Conservation (phyloP, 2,329 filamentous ascomycete species). For the Drechmeria coniospora region DNA sequence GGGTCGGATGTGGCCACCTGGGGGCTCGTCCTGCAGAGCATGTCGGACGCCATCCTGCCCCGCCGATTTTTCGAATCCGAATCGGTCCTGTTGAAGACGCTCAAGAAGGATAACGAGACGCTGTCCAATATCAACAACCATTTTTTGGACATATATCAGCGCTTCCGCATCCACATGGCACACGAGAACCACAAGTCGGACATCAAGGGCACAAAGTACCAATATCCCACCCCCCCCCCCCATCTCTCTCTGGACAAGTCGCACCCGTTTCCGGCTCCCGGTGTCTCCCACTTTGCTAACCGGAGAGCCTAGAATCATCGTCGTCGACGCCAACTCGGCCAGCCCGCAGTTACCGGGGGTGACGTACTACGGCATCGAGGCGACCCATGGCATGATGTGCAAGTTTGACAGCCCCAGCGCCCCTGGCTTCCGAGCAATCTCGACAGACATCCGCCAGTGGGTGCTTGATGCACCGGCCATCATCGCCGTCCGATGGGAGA, state of each 20-base stretch:
- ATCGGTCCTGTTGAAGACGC: slow-evolving; percentile 49
- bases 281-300: background rate
- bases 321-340: slow-evolving; percentile 57
- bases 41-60: slow-evolving; percentile 49
- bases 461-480: slow-evolving; percentile 35
- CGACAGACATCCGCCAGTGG: slow-evolving; percentile 35
- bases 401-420: slow-evolving; percentile 51
- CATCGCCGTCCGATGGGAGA: slow-evolving; percentile 41
- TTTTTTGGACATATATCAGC: slow-evolving; percentile 55
- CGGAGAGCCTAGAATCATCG: slow-evolving; percentile 25
- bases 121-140: slow-evolving; percentile 59
- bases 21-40: slow-evolving; percentile 51
- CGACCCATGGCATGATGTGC: slow-evolving; percentile 56
- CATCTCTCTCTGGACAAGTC: too few species aligned
- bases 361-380: slow-evolving; percentile 59
- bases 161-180: slow-evolving; percentile 61
- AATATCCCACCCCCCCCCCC: too few species aligned
- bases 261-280: too few species aligned
- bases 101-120: slow-evolving; percentile 61
- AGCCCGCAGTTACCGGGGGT: slow-evolving; percentile 54
- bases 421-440: slow-evolving; percentile 45
- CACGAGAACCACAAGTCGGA: slow-evolving; percentile 62
- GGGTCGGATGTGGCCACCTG: slow-evolving; percentile 54
- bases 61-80: slow-evolving; percentile 53
- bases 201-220: slow-evolving; percentile 42